Conservation (phyloP, 2,329 filamentous ascomycete genomes). For the Nemania sp. region DNA sequence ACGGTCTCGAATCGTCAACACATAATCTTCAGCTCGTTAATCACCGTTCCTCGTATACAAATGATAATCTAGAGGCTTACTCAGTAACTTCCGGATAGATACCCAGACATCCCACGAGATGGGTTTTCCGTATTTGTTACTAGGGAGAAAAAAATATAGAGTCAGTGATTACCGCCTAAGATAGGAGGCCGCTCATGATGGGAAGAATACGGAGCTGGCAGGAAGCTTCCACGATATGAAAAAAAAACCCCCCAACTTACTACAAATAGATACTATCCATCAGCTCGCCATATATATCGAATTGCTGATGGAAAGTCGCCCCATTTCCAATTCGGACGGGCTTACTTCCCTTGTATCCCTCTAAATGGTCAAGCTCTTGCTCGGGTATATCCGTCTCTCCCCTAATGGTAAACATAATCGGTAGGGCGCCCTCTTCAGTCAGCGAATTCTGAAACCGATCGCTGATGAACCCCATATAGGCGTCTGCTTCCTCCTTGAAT, state of each 20-base stretch:
- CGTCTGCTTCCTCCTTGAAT: slow-evolving; percentile 75
- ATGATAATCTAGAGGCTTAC: slow-evolving; percentile 39
- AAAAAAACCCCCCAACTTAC: slow-evolving; percentile 3
- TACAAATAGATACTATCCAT: slow-evolving; percentile 79
- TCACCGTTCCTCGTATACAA: not conserved
- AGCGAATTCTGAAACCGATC: slow-evolving; percentile 68
- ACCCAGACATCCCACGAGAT: slow-evolving; percentile 78
- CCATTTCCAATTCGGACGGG: slow-evolving; percentile 80
- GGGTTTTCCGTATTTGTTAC: slow-evolving; percentile 77
- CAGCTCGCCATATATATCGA: slow-evolving; percentile 79
- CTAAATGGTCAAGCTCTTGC: slow-evolving; percentile 68
- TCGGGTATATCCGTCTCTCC: slow-evolving; percentile 77
- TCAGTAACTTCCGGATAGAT: slow-evolving; percentile 67
- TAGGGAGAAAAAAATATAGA: not conserved
- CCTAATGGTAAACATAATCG: slow-evolving; percentile 81
- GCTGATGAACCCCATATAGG: slow-evolving; percentile 79
- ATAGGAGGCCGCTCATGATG: no score
- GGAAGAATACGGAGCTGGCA: no score
- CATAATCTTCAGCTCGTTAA: slow-evolving; percentile 59
- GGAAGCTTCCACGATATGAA: not conserved
- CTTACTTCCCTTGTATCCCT: slow-evolving; percentile 71
- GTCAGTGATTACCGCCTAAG: no score
- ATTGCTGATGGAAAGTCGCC: slow-evolving; percentile 75
- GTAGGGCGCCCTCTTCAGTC: slow-evolving; percentile 64
- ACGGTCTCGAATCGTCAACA: slow-evolving; percentile 67